Conservation (phyloP, 2,329 filamentous ascomycete genomes). For the Trichoderma oligosporum region DNA sequence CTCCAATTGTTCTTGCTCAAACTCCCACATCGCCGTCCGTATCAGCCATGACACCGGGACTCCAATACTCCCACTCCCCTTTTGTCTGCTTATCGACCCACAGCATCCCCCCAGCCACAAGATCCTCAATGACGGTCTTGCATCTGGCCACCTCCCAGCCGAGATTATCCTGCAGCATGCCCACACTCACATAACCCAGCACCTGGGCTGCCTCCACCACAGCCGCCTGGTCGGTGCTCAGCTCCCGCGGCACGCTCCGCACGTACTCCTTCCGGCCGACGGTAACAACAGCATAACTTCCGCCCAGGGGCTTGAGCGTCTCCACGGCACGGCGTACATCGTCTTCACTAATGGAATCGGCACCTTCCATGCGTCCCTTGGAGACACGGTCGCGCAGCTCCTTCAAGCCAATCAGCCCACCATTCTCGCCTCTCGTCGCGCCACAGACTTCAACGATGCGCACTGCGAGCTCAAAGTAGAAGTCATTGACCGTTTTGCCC, state of each 20-base stretch:
- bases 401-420: constrained; percentile 78
- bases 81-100: constrained; percentile 82
- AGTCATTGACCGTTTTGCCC: constrained; percentile 90
- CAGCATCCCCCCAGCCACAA: constrained; percentile 82
- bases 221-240: constrained; percentile 89
- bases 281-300: constrained; percentile 77
- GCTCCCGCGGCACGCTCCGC: constrained; percentile 86
- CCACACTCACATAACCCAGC: constrained; percentile 82
- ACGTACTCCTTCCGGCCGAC: constrained; percentile 86
- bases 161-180: constrained; percentile 83
- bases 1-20: not conserved
- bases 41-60: constrained; percentile 66
- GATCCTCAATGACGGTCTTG: constrained; percentile 85
- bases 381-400: constrained; percentile 77
- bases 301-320: constrained; percentile 80
- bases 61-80: constrained; percentile 94
- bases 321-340: constrained; percentile 87
- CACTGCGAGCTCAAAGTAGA: constrained; percentile 98
- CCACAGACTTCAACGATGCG: constrained; percentile 90
- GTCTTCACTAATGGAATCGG: constrained; percentile 80
- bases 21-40: constrained; percentile 25
- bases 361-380: constrained; percentile 69
- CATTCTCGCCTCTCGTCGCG: constrained; percentile 82
- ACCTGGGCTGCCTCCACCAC: constrained; percentile 90
- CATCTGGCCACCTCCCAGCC: constrained; percentile 80